Evolutionary conservation across 2,329 filamentous ascomycete genomes (phyloP), one percentile per base, ranked within the genome.

Genomic region (Pleurostoma richardsiae): DNA sequence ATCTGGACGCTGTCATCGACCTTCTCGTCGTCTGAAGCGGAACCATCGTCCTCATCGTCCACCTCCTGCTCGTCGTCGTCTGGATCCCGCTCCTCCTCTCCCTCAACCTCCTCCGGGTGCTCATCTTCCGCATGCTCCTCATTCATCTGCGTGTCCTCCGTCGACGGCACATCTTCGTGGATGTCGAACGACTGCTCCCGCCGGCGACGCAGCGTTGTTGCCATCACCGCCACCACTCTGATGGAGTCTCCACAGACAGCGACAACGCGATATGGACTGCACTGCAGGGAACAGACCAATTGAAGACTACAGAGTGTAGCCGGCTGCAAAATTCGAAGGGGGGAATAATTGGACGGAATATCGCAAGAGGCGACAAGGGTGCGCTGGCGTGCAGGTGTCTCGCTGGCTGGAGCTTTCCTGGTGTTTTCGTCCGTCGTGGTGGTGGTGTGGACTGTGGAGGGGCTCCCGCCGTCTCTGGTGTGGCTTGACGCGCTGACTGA

Each of bases 1-100:
- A 90, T 83, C 51, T 83, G 79, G 10, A 96, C 88, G 5, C 71
- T 72, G 26, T 79, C 72, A 55, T 91, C 86, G 36, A 89, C 74
- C 10, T 72, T 66, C 29, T 78, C 74, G 43, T 88, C 82, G 6
- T 83, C 82, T 30, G 69, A 79, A 33, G 64, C 66, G 4, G 71
- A 69, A 1, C 64, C 68, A 1, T 72, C 74, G 30, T 65, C 68
- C 3, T 65, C 63, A 4, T 58, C 55, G 8, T 60, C 62, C 6
- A 62, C 62, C 3, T 58, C 57, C 6, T 62, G 57, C 7, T 64
- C 63, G 5, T 62, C 62, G 0, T 59, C 55, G 11, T 61, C 54
- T 0, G 65, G 60, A 2, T 66, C 67, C 3, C 64, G 60, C 2
- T 69, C 66, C 2, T 62, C 61, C 30, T 64, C 61, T 8, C 62